A percentile compares a stretch with the other conserved stretches of the same genome.
These are phyloP conservation scores for Martiniozyma asiatica DNA, from an alignment of 1,139 yeast genomes.

Conservation along the genomic window DNA sequence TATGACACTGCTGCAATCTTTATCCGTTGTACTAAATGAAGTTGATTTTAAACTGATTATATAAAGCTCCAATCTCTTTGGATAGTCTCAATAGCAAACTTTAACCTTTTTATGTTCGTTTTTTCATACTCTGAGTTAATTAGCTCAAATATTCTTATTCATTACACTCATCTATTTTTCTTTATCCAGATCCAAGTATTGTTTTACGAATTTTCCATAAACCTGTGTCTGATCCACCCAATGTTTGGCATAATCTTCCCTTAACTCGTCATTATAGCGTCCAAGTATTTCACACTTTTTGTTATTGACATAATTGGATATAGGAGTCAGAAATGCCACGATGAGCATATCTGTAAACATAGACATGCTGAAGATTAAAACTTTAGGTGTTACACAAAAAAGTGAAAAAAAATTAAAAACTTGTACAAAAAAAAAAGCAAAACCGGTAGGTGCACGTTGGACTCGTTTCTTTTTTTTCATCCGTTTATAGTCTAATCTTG, in stretches of 20 bases:
- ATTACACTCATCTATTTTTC: not conserved
- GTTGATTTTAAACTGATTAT: too few relatives aligned
- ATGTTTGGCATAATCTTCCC: constrained; percentile 8
- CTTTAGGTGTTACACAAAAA: not conserved
- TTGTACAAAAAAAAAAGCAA: too few relatives aligned
- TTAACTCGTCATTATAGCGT: constrained; percentile 9
- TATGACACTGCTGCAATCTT: too few relatives aligned
- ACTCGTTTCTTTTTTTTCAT: constrained; percentile 1
- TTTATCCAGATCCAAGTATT: constrained; percentile 8
- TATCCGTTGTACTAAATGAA: too few relatives aligned
- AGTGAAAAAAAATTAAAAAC: not conserved
- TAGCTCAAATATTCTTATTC: not conserved
- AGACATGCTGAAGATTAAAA: constrained; percentile 6
- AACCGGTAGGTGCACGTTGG: too few relatives aligned
- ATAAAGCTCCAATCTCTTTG: too few relatives aligned
- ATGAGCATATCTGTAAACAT: constrained; percentile 11
- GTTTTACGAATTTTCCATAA: constrained; percentile 10
- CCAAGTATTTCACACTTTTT: constrained; percentile 11
- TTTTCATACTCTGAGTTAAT: not conserved
- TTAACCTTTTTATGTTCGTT: not conserved
- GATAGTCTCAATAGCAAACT: not conserved
- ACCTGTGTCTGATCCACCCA: constrained; percentile 11
- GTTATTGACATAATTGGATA: constrained; percentile 10
- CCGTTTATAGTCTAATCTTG: constrained; percentile 28
- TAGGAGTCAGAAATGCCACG: constrained; percentile 10